Evolutionary conservation across 2,329 filamentous ascomycete species (phyloP).

Genomic region (Cercospora sp.): DNA sequence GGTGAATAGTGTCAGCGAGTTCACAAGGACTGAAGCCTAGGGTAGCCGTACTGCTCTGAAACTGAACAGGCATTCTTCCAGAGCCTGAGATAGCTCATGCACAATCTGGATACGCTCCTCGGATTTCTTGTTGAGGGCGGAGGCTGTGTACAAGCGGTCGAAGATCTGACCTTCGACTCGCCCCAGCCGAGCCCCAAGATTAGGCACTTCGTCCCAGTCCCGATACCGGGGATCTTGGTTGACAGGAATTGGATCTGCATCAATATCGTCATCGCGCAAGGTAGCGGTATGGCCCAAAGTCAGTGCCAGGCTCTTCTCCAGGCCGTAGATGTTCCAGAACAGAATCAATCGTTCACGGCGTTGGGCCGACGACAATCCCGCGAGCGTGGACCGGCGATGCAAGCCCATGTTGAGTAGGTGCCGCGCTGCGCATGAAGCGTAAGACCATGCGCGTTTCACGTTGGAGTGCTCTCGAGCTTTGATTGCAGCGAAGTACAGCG

Average conservation of each 20-base stretch:
- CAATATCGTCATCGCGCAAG: slow-evolving; percentile 19
- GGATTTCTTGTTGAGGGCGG: slow-evolving; percentile 11
- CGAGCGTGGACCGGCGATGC: slow-evolving; percentile 11
- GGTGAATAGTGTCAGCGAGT: background rate
- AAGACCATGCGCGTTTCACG: slow-evolving; percentile 14
- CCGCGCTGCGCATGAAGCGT: slow-evolving; percentile 11
- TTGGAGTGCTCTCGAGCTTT: slow-evolving; percentile 12
- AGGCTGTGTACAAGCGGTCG: slow-evolving; percentile 16
- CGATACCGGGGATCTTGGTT: slow-evolving; percentile 1
- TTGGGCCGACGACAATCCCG: background rate
- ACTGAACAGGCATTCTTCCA: slow-evolving; percentile 5
- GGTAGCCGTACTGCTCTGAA: background rate
- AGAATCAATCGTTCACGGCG: slow-evolving; percentile 1
- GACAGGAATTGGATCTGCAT: slow-evolving; percentile 11
- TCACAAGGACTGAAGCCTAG: background rate
- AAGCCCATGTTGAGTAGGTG: slow-evolving; percentile 16
- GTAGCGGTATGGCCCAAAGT: slow-evolving; percentile 17
- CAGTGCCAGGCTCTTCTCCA: slow-evolving; percentile 15
- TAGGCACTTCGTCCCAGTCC: slow-evolving; percentile 14
- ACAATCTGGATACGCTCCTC: slow-evolving; percentile 16
- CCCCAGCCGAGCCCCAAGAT: background rate
- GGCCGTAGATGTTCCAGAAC: slow-evolving; percentile 18
- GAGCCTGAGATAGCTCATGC: slow-evolving; percentile 4
- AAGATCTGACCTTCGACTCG: slow-evolving; percentile 18
- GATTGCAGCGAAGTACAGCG: slow-evolving; percentile 11